Base-by-base conservation (phyloP, 345 rosid genomes). In the Geranium brycei region DNA sequence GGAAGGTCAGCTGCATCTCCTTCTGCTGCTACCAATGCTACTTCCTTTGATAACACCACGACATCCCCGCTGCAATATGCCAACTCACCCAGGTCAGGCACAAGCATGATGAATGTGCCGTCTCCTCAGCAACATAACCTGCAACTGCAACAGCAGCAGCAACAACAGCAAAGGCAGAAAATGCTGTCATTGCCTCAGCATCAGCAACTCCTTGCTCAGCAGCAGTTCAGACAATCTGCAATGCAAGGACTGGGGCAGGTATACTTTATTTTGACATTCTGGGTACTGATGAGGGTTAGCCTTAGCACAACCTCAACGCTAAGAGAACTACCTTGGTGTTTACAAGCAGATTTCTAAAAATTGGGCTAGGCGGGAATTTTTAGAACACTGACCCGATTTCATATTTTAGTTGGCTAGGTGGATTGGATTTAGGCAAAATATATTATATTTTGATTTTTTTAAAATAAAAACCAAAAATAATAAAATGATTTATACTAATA, bases 1-100 rank as follows among this genome's bases (percentile, higher is more conserved):
- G 88, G 80, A 75, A 85, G 97, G 74, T 74, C 99, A 57, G 89
- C 87, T 69, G 99, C 97, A 74, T 90, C 96, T 72, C 95, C 98
- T 60, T 73, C 87, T 16, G 73, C 74, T 73, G 82, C 87, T 65
- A 64, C 78, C 64, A 76, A 75, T 72, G 72, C 73, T 60, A 78
- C 74, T 68, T 81, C 89, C 63, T 89, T 83, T 77, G 93, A 86
- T 58, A 83, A 79, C 80, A 79, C 90, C 60, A 78, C 86, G 28
- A 67, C 87, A 72, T 93, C 99, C 65, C 99, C 99, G 3, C 72
- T 93, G 64, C 87, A 74, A 63, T 90, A 90, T 79, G 83, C 95
- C 64, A 90, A 88, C 76, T 93, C 99, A 68, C 99, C 96, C 68
- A 85, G 89, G 71, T 88, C 97, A 47, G 81, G 85, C 63, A 67